Evolutionary conservation across 306 rosid species (phyloP), one percentile per base, ranked within the genome.

Genomic region (Alnus glutinosa): DNA sequence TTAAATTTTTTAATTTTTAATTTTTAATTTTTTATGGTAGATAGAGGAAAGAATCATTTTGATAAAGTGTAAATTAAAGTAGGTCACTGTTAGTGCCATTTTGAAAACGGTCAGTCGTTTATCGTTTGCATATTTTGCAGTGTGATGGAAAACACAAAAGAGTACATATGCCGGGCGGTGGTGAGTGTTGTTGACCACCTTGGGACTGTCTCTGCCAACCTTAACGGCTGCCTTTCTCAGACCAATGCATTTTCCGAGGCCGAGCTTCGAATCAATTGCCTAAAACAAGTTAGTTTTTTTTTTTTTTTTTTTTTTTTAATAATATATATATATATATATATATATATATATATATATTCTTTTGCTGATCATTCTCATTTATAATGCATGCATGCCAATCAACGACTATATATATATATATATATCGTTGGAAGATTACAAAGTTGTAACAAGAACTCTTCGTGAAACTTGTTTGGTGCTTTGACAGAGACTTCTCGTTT

Each of bases 131-230:
- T 46, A 44, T 72, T 9, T 58, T 79, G 76, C 90, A 95, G 98
- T 23, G 96, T 85, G 70, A 52, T 92, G 82, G 97, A 88, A 15
- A 91, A 83, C 55, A 92, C 98, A 71, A 92, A 84, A 81, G 96
- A 90, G 77, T 95, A 95, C 58, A 19, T 91, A 59, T 92, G 97
- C 87, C 84, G 87, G 71, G 90, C 97, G 1, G 79, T 91, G 86
- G 91, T 92, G 4, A 88, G 94, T n/a, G 89, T 91, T 19, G 90
- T 94, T 77, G 98, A 92, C 82, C 98, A 94, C 89, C 91, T 94
- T 70, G 98, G 97, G 74, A 86, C 85, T 23, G 94, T 92, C 70
- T 92, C 98, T 3, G 82, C 90, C 28, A 91, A 85, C 73, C 86
- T 92, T 34, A 86, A 87, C 47, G 75, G 81, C 74, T 85, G 81